A percentile compares a stretch with the other conserved stretches of the same genome.
These are phyloP conservation scores for Saccharum spontaneum DNA, from an alignment of 176 grass and related monocot species.

Conservation along the genomic window DNA sequence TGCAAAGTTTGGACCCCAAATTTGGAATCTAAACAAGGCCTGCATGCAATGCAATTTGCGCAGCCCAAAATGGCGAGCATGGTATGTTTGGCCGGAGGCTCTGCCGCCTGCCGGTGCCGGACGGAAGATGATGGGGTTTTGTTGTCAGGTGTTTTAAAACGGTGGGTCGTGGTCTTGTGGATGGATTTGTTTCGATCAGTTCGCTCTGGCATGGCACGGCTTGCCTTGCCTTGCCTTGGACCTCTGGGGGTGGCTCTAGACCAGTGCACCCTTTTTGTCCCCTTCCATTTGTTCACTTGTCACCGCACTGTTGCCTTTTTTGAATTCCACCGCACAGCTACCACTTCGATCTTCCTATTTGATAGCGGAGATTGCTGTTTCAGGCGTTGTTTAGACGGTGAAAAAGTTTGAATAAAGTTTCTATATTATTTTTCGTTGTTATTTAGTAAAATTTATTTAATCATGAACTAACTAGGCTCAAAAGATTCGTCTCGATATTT, in stretches of 20 bases:
- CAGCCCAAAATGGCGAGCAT: too few relatives aligned
- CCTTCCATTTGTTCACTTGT: slow-evolving; percentile 48
- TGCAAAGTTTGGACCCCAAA: too few relatives aligned
- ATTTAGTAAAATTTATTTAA: too few relatives aligned
- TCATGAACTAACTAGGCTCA: too few relatives aligned
- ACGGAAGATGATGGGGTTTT: not conserved
- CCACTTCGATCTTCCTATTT: not conserved
- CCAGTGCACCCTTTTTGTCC: slow-evolving; percentile 49
- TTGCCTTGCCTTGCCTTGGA: not conserved
- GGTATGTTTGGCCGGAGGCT: not conserved
- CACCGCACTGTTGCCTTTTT: not conserved
- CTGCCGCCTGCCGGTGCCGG: too few relatives aligned
- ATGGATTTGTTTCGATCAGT: not conserved
- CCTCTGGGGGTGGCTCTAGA: slow-evolving; percentile 11
- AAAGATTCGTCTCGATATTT: too few relatives aligned
- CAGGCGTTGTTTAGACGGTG: too few relatives aligned
- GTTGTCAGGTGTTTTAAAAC: slow-evolving; percentile 30
- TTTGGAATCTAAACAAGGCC: too few relatives aligned
- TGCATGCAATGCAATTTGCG: too few relatives aligned
- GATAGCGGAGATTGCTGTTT: not conserved
- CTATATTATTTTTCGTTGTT: too few relatives aligned
- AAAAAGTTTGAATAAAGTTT: too few relatives aligned
- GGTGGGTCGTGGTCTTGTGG: not conserved
- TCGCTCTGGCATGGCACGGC: not conserved
- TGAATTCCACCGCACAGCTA: not conserved